Evolutionary conservation across 2,329 filamentous ascomycete genomes (phyloP), one percentile per base, ranked within the genome.

Genomic region (Trichoderma polysporum): DNA sequence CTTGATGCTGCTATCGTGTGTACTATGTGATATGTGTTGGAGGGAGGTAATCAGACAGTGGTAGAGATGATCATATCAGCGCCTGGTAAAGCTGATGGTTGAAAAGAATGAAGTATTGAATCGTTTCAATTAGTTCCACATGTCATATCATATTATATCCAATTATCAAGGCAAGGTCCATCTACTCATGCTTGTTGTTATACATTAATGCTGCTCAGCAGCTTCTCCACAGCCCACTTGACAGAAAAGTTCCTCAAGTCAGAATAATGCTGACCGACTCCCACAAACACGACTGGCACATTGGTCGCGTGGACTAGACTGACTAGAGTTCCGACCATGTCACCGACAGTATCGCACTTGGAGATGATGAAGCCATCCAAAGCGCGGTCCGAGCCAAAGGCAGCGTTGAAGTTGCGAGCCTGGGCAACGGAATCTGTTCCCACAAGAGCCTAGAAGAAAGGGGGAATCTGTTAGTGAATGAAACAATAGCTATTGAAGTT

Each of bases 341-440:
- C 94, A n/a, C 95, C 96, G 41, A 99, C 96, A 0, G 95, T 99
- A 81, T 99, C 95, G 78, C 95, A 98, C 80, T 99, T 99, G 68
- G 91, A 94, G 73, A 99, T 97, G 76, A 99, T 97, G 79, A 99
- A 99, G 6, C 95, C 95, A 79, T 99, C 96, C 41, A 99, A 85
- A 31, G 87, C 87, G 66, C 94, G 85, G 15, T 88, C 89, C 5
- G 87, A 84, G 35, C 95, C 96, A 80, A 99, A 98, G 2, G 92
- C 91, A 41, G 90, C 88, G 76, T 97, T 97, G 83, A 99, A 99
- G 81, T 97, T 97, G 74, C 94, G 87, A 3, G 96, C 95, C 80
- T 99, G 95, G 56, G 93, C 93, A 25, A 99, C 95, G 4, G 91
- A 93, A 79, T 99, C 96, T 4, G 93, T 97, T 67, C 95, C 95